These are phyloP conservation scores for Hordeum vulgare DNA, from an alignment of 176 grass and related monocot genomes.

Conservation along the genomic window MorexV3_pseudomolecules_assembly NC_058522.1:222120149-222120648, in stretches of 20 bases:
- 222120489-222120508: slow-evolving; percentile 34
- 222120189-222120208: slow-evolving; percentile 21
- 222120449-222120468: background rate
- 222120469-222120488: slow-evolving; percentile 15
- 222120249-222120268: slow-evolving; percentile 15
- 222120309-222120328: slow-evolving; percentile 23
- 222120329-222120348: slow-evolving; percentile 21
- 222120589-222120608: slow-evolving; percentile 16
- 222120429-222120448: background rate
- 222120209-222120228: slow-evolving; percentile 32
- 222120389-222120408: slow-evolving; percentile 24
- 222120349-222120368: slow-evolving; percentile 13
- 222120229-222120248: slow-evolving; percentile 18
- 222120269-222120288: slow-evolving; percentile 9
- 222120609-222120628: slow-evolving; percentile 13
- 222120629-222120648: slow-evolving; percentile 19
- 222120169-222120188: slow-evolving; percentile 20
- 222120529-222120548: slow-evolving; percentile 37
- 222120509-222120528: slow-evolving; percentile 31
- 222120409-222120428: slow-evolving; percentile 19
- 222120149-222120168: slow-evolving; percentile 38
- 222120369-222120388: slow-evolving; percentile 11
- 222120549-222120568: slow-evolving; percentile 28
- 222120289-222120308: slow-evolving; percentile 29
- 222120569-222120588: slow-evolving; percentile 11